phyloP scores from a whole-genome alignment of 2,329 filamentous ascomycete species.

The Gremmenia infestans region DNA sequence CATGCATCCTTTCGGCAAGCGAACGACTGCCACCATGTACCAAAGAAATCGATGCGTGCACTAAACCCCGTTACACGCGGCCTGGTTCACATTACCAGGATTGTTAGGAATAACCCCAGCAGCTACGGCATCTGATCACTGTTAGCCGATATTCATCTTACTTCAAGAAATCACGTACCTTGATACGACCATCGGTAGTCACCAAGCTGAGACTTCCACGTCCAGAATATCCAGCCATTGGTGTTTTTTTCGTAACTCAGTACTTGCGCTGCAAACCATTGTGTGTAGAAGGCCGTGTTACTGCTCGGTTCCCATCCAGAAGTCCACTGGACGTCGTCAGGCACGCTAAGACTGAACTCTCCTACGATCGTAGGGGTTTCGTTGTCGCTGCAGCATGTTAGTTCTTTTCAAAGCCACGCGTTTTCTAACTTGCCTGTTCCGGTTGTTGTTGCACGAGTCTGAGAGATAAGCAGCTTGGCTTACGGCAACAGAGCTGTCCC shows the following conservation, averaged over 20 bases:
- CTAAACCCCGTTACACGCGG: conserved; percentile 12
- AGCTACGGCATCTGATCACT: conserved; percentile 29
- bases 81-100: conserved; percentile 6
- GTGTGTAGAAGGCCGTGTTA: conserved; percentile 45
- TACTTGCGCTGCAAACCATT: conserved; percentile 54
- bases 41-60: neutral
- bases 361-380: conserved; percentile 47
- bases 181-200: conserved; percentile 48
- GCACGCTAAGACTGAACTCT: conserved; percentile 53
- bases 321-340: conserved; percentile 42
- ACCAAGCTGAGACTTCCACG: conserved; percentile 49
- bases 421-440: conserved; percentile 27
- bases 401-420: neutral
- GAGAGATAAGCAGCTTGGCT: conserved; percentile 46
- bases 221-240: conserved; percentile 56
- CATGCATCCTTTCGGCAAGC: neutral
- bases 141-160: neutral
- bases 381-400: conserved; percentile 8
- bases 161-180: conserved; percentile 11
- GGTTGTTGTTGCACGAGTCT: conserved; percentile 45
- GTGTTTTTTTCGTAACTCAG: conserved; percentile 46
- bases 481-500: conserved; percentile 39
- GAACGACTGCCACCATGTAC: neutral
- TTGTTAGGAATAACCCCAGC: conserved; percentile 37
- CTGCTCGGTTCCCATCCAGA: conserved; percentile 38